Base-by-base conservation (phyloP, 78 protist species). In the Chrysochromulina tobinii region DNA sequence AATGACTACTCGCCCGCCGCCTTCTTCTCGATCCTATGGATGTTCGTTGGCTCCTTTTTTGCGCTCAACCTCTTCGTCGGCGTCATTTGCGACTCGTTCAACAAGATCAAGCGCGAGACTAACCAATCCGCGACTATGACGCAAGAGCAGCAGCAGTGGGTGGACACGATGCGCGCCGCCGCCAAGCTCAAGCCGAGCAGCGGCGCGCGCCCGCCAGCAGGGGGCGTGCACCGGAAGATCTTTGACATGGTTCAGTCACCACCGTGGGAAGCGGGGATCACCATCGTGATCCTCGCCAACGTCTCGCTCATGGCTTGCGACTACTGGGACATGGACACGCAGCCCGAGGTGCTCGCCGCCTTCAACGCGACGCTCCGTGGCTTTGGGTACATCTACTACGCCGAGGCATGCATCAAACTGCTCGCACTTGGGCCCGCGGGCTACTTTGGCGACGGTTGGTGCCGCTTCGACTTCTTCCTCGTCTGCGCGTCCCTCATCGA, bases 81-180 rank as follows among this genome's bases (percentile, higher is more conserved):
- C 61, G 25, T 38, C 27, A 54, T 79, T 7, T 20, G 51, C 61
- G 87, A 79, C 58, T 54, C 15, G 48, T 79, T 79, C 48, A 54
- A 2, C 18, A 0, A 23, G 61, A 21, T 21, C 48, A 5, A 1
- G 20, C 21, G 5, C 18, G 61, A 23, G 50, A 6, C 2, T 9
- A 20, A 6, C 12, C 27, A 4, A 14, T 12, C 57, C 20, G 64
- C 64, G 50, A 75, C 21, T 21, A 38, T 72, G 57, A 50, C 83
- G 18, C 83, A 54, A 2, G 83, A 11, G 57, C 83, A 75, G 72
- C 8, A 17, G n/a, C 83, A 75, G 23, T 91, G 93, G 93, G 58
- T 91, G 2, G 12, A 0, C 59, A 57, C 53, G 18, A 51, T 59
- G 69, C 7, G 12, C 23, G 12, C 64, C 64, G 64, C 23, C 64